phyloP scores from a whole-genome alignment of 2,329 filamentous ascomycete genomes.

The Emmonsia crescens region DNA sequence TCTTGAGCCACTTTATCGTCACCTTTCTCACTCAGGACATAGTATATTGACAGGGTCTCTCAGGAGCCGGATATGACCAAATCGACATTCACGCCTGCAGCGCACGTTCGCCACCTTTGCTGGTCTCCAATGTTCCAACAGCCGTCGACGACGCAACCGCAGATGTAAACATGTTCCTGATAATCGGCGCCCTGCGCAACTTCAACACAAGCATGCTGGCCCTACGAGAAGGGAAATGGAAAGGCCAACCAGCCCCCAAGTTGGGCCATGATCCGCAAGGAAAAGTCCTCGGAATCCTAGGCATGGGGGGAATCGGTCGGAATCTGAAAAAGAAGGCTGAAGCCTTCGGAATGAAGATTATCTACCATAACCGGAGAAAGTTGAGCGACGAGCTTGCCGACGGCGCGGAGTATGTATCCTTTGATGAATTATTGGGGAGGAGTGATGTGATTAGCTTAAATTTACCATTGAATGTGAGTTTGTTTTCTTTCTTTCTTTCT shows the following conservation, averaged over 20 bases:
- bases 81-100: constrained; percentile 64
- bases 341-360: constrained; percentile 63
- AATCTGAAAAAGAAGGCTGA: constrained; percentile 64
- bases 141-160: constrained; percentile 76
- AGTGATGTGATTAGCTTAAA: constrained; percentile 75
- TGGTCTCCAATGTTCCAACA: constrained; percentile 70
- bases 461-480: constrained; percentile 64
- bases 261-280: constrained; percentile 68
- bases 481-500: constrained; percentile 2
- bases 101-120: constrained; percentile 45
- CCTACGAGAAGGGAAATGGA: constrained; percentile 58
- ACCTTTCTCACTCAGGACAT: not conserved
- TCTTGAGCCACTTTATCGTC: not conserved
- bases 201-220: constrained; percentile 56
- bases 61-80: constrained; percentile 73
- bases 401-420: constrained; percentile 43
- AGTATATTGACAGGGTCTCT: not conserved
- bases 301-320: constrained; percentile 76
- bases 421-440: constrained; percentile 58
- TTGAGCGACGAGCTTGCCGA: constrained; percentile 43
- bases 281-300: constrained; percentile 68
- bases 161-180: constrained; percentile 68
- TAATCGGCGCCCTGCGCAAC: constrained; percentile 67
- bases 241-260: constrained; percentile 43
- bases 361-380: constrained; percentile 61